Evolutionary conservation across 208 protist genomes (phyloP).

Genomic region (Crithidia acanthocephali): DNA sequence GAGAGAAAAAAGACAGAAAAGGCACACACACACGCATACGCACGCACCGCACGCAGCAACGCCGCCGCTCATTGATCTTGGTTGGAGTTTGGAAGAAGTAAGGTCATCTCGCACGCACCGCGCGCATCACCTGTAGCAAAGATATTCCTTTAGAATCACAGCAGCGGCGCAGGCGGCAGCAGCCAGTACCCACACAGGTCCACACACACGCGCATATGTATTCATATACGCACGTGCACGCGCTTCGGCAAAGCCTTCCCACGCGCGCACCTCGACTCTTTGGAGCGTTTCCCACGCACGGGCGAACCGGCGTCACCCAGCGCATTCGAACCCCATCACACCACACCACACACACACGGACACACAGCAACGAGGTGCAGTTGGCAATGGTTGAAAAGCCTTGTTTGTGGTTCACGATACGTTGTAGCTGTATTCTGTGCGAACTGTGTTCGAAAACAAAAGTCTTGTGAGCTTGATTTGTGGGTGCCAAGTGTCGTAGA

Average conservation of each 20-base stretch:
- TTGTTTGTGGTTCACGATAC: not conserved
- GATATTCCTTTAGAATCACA: conserved; percentile 14
- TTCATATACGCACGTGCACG: too few species aligned
- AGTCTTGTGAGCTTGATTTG: too few species aligned
- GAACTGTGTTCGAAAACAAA: too few species aligned
- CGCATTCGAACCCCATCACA: conserved; percentile 56
- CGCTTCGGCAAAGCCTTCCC: not conserved
- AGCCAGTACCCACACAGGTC: not conserved
- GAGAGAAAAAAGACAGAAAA: too few species aligned
- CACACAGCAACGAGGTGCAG: too few species aligned
- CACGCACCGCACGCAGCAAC: not conserved
- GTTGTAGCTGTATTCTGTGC: too few species aligned
- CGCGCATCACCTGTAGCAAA: conserved; percentile 18
- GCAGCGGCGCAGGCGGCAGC: not conserved
- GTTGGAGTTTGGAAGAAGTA: conserved; percentile 15
- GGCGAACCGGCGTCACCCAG: conserved; percentile 36
- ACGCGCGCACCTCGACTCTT: conserved; percentile 31
- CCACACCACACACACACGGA: too few species aligned
- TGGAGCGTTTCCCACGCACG: conserved; percentile 63
- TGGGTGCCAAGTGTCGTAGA: too few species aligned
- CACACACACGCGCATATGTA: too few species aligned
- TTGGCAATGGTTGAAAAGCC: not conserved
- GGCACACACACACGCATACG: not conserved
- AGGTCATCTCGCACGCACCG: conserved; percentile 12
- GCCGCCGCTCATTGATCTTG: conserved; percentile 15